Percentiles rank a stretch among this genome's conserved stretches.
phyloP scores from a whole-genome alignment of 177 flowering plant species.

The Vitis hybrid region DNA sequence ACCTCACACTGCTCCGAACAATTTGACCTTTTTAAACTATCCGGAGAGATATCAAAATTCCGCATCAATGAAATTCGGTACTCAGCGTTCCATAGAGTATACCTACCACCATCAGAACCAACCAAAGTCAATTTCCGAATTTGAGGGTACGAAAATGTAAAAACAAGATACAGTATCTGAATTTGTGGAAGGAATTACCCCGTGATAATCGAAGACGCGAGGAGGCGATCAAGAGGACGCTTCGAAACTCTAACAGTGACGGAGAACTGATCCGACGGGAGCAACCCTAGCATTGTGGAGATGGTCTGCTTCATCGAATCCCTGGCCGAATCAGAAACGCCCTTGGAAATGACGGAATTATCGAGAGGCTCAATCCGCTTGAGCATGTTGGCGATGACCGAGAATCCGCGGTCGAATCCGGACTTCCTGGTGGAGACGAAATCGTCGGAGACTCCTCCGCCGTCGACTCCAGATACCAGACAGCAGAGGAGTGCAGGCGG shows the following conservation, averaged over 20 bases:
- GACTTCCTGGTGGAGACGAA: slow-evolving; percentile 64
- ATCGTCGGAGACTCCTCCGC: slow-evolving; percentile 76
- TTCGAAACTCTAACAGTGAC: slow-evolving; percentile 57
- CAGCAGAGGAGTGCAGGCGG: slow-evolving; percentile 30
- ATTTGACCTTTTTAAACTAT: slow-evolving; percentile 5
- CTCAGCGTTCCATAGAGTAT: slow-evolving; percentile 93
- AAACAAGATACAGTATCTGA: neutral
- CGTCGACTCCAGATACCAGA: slow-evolving; percentile 50
- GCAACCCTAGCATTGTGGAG: slow-evolving; percentile 78
- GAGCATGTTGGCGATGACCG: slow-evolving; percentile 70
- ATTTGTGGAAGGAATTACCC: slow-evolving; percentile 42
- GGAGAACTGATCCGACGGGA: slow-evolving; percentile 81
- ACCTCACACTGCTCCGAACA: slow-evolving; percentile 16
- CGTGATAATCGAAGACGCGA: slow-evolving; percentile 70
- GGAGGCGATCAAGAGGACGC: slow-evolving; percentile 60
- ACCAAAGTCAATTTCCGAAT: neutral
- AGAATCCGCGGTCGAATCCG: slow-evolving; percentile 59
- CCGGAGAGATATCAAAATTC: slow-evolving; percentile 56
- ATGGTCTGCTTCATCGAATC: slow-evolving; percentile 93
- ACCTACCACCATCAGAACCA: slow-evolving; percentile 37
- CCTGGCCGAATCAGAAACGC: slow-evolving; percentile 67
- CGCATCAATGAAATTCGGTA: slow-evolving; percentile 71
- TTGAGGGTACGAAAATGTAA: neutral
- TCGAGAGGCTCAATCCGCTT: slow-evolving; percentile 69
- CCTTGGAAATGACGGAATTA: slow-evolving; percentile 62